phyloP scores from a whole-genome alignment of 2,329 filamentous ascomycete species.

The Chaetothyriales sp. region DNA sequence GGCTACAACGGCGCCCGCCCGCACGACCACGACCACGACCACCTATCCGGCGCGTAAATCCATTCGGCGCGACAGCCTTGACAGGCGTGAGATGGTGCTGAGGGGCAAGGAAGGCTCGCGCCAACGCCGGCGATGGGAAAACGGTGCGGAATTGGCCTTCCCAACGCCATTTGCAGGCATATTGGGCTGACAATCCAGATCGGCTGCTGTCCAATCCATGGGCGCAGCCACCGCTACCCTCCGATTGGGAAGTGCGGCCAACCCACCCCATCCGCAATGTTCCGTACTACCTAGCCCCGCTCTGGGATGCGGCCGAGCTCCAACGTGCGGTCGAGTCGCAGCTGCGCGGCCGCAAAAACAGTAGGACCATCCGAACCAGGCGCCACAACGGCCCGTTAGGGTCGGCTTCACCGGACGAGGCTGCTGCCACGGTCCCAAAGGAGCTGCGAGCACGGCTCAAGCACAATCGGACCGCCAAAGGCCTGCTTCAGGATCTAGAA shows the following conservation, averaged over 20 bases:
- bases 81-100: slow-evolving; percentile 58
- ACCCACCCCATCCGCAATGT: slow-evolving; percentile 62
- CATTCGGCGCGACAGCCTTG: slow-evolving; percentile 47
- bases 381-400: slow-evolving; percentile 21
- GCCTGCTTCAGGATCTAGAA: slow-evolving; percentile 71
- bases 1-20: background rate
- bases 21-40: slow-evolving; percentile 7
- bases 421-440: slow-evolving; percentile 48
- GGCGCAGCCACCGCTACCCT: slow-evolving; percentile 64
- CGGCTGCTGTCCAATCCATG: slow-evolving; percentile 76
- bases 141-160: slow-evolving; percentile 44
- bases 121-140: slow-evolving; percentile 84
- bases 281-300: slow-evolving; percentile 76
- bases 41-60: slow-evolving; percentile 38
- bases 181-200: slow-evolving; percentile 39
- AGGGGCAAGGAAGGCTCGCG: slow-evolving; percentile 87
- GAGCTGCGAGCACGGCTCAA: slow-evolving; percentile 72
- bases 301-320: slow-evolving; percentile 55
- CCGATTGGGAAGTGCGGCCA: slow-evolving; percentile 70
- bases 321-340: slow-evolving; percentile 31
- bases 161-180: background rate
- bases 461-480: slow-evolving; percentile 61
- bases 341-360: slow-evolving; percentile 18
- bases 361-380: slow-evolving; percentile 26
- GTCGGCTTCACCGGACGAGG: slow-evolving; percentile 23